Evolutionary conservation across 495 filamentous ascomycete genomes (phyloP).

Genomic region (Pyrenopolyporus hunteri): DNA sequence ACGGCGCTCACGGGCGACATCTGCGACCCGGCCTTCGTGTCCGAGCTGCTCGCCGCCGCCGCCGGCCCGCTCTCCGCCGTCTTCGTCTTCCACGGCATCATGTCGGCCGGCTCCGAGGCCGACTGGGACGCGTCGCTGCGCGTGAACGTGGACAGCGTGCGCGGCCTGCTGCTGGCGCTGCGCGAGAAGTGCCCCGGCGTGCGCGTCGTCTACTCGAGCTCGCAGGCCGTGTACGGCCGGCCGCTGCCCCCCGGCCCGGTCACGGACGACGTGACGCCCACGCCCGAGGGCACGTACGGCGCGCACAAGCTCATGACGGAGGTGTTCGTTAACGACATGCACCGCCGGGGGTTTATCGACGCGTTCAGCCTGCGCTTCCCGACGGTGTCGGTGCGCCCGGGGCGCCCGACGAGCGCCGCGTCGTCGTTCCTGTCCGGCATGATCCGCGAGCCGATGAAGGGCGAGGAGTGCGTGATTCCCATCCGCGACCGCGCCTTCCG

Average conservation of each 20-base stretch:
- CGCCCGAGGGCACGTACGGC: constrained; percentile 75
- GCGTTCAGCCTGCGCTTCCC: constrained; percentile 73
- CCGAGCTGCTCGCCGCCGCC: constrained; percentile 52
- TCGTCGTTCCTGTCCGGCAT: constrained; percentile 78
- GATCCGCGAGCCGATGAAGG: constrained; percentile 58
- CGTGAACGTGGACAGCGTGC: constrained; percentile 78
- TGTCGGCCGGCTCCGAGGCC: constrained; percentile 78
- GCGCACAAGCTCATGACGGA: constrained; percentile 81
- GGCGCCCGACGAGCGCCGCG: constrained; percentile 76
- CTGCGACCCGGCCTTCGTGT: constrained; percentile 55
- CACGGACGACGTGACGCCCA: constrained; percentile 59
- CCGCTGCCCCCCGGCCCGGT: constrained; percentile 42
- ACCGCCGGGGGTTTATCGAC: constrained; percentile 71
- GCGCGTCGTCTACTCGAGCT: constrained; percentile 66
- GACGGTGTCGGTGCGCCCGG: constrained; percentile 76
- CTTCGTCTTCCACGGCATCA: constrained; percentile 85
- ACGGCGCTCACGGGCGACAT: constrained; percentile 68
- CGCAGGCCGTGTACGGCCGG: constrained; percentile 50
- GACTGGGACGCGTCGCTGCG: constrained; percentile 74
- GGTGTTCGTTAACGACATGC: constrained; percentile 75
- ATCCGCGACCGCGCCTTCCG: constrained; percentile 60
- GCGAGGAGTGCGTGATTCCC: constrained; percentile 69
- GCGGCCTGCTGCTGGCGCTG: constrained; percentile 66
- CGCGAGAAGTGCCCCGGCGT: constrained; percentile 63
- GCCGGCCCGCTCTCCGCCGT: constrained; percentile 62